These are phyloP conservation scores for Tetragonia tetragonoides DNA, from an alignment of 148 eudicot genomes.

Conservation along the genomic window DNA sequence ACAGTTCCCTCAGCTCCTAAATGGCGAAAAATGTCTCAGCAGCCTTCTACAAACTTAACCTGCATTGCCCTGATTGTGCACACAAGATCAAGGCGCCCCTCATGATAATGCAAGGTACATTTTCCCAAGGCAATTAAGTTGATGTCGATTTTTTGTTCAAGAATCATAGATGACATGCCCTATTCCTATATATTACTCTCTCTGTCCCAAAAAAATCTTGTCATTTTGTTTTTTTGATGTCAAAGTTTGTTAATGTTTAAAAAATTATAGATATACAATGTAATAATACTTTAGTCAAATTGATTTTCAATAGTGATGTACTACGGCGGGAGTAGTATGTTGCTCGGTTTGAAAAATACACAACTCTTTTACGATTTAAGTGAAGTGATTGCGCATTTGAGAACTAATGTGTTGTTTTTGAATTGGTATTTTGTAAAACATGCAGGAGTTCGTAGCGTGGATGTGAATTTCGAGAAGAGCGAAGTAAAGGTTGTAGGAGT, in stretches of 20 bases:
- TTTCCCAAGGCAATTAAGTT: background rate
- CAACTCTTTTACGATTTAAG: background rate
- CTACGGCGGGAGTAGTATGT: too few species aligned
- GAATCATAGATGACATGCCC: too few species aligned
- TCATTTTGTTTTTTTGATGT: too few species aligned
- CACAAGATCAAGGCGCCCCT: conserved; percentile 62
- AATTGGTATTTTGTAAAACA: background rate
- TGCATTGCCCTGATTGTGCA: conserved; percentile 88
- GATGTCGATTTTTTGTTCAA: too few species aligned
- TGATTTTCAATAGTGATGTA: too few species aligned
- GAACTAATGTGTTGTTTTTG: background rate
- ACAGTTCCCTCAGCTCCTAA: background rate
- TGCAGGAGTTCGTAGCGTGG: conserved; percentile 61
- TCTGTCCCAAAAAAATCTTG: too few species aligned
- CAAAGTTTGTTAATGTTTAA: too few species aligned
- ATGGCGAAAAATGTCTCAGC: conserved; percentile 43
- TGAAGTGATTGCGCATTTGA: background rate
- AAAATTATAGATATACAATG: too few species aligned
- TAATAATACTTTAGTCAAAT: too few species aligned
- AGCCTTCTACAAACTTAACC: conserved; percentile 54
- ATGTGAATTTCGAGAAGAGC: conserved; percentile 47
- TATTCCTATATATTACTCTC: too few species aligned
- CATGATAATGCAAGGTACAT: conserved; percentile 60
- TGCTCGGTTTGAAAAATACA: too few species aligned
- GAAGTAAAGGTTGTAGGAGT: conserved; percentile 59